Base-by-base conservation (phyloP, 306 rosid genomes). In the Citrullus colocynthis region DNA sequence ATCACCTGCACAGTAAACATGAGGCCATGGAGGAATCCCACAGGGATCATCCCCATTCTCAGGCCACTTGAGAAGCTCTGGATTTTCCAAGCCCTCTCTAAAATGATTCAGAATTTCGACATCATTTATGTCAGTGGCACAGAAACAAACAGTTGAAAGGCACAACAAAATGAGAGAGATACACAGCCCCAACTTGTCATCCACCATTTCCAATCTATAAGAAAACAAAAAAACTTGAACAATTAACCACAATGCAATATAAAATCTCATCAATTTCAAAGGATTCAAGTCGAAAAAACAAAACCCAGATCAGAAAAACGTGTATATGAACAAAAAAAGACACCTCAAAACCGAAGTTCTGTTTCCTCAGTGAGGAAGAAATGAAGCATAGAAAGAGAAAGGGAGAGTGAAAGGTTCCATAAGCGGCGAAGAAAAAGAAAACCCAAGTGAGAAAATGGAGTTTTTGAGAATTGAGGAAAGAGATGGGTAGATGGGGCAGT, bases 61-160 rank as follows among this genome's bases (percentile, higher is more conserved):
- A 21, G 94, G 97, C 98, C 98, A 93, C 44, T 85, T 71, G 34
- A 93, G 81, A 78, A 88, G 90, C 77, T 91, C 93, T 6, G 95
- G 74, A 81, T 91, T 93, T 17, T 87, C 91, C 77, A 93, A 82
- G 36, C 94, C 93, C 80, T 86, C 71, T 82, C 85, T 87, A 77
- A 93, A 89, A 82, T 87, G 88, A 71, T 84, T 89, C 76, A 93
- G 83, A 79, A 93, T 87, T 82, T 88, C 84, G 78, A 88, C 73
- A 83, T 91, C 98, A 80, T 82, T 86, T 12, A 86, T 86, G 82
- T 88, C 73, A n/a, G 98, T 91, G 51, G 80, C 81, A 76, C 87
- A 81, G 76, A 75, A 75, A 81, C 78, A 80, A 83, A 78, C 69
- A 70, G 69, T 64, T 9, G 86, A 49, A 4, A 84, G 62, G 62